Conservation (phyloP, 2,329 filamentous ascomycete species). For the Colletotrichum sp. region DNA sequence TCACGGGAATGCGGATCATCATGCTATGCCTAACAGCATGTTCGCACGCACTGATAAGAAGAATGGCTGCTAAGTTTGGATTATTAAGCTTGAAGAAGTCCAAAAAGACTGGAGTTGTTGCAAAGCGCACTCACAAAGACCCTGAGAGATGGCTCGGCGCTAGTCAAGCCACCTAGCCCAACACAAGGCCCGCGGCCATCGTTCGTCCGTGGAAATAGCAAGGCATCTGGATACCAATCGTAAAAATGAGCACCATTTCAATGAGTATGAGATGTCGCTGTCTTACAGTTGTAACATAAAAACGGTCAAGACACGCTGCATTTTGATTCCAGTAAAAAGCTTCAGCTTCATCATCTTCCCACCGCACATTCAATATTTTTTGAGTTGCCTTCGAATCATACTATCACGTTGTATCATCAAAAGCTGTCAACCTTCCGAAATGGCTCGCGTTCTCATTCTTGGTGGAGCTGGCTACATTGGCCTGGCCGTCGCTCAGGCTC, state of each 20-base stretch:
- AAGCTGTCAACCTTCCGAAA: neutral
- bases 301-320: neutral
- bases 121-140: neutral
- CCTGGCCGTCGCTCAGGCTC: neutral
- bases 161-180: neutral
- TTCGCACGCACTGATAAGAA: neutral
- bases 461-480: neutral
- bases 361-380: neutral
- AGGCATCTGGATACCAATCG: neutral
- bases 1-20: neutral
- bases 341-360: neutral
- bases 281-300: neutral
- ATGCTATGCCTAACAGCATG: neutral
- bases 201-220: neutral
- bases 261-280: neutral
- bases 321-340: neutral
- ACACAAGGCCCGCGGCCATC: neutral
- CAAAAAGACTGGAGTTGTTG: neutral
- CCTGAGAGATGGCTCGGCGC: neutral
- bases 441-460: neutral
- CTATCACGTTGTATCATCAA: neutral
- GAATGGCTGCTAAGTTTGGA: neutral
- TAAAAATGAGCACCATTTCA: accelerated
- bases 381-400: neutral
- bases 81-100: neutral